Evolutionary conservation across 805 yeast genomes (phyloP).

Genomic region (Candida loeiensis): DNA sequence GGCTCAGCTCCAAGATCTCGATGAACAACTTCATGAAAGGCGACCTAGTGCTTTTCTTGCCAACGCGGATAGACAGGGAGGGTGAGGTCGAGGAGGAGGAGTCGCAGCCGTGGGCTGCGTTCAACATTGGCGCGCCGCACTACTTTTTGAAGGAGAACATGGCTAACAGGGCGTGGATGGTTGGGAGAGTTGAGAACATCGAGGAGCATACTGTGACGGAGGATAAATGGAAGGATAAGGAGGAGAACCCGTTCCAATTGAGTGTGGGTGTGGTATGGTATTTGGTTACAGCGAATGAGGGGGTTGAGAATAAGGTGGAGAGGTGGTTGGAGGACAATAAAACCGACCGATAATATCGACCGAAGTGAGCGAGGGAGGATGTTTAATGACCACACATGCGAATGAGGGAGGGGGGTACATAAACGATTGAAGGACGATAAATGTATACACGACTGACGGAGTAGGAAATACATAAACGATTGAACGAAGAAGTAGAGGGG

Average conservation of each 20-base stretch:
- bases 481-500: too few relatives aligned
- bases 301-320: not conserved
- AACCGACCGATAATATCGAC: too few relatives aligned
- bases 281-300: constrained; percentile 46
- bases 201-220: constrained; percentile 51
- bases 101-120: constrained; percentile 85
- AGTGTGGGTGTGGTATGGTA: constrained; percentile 64
- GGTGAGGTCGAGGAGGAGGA: constrained; percentile 13
- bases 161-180: constrained; percentile 71
- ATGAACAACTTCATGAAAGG: constrained; percentile 64
- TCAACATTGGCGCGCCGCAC: constrained; percentile 84
- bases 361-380: too few relatives aligned
- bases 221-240: constrained; percentile 29
- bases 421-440: too few relatives aligned
- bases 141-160: constrained; percentile 55
- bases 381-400: too few relatives aligned
- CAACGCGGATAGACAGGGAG: constrained; percentile 54
- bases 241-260: constrained; percentile 63
- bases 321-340: not conserved
- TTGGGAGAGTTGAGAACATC: constrained; percentile 63
- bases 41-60: constrained; percentile 81
- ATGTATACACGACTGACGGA: too few relatives aligned
- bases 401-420: too few relatives aligned
- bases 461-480: too few relatives aligned
- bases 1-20: constrained; percentile 52